Evolutionary conservation across 1,139 yeast species (phyloP).

Genomic region (Yamadazyma sp.): DNA sequence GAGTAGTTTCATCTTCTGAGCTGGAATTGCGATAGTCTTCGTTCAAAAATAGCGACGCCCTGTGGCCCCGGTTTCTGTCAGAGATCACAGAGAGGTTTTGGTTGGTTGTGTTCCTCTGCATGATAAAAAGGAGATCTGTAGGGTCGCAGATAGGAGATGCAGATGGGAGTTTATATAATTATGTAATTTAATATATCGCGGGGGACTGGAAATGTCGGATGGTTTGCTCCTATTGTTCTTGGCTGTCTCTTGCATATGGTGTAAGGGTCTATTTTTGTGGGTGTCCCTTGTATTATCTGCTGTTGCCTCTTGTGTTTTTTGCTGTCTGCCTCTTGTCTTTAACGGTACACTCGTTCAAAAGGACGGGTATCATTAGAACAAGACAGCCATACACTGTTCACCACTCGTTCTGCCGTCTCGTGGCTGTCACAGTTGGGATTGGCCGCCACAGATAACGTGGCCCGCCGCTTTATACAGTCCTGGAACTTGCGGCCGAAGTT

Average conservation of each 20-base stretch:
- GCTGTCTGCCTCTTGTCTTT: not conserved
- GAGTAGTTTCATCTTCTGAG: slow-evolving; percentile 9
- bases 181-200: not conserved
- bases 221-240: no score
- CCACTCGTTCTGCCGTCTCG: slow-evolving; percentile 76
- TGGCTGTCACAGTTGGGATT: slow-evolving; percentile 77
- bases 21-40: slow-evolving; percentile 20
- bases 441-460: slow-evolving; percentile 76
- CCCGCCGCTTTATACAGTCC: slow-evolving; percentile 85
- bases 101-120: slow-evolving; percentile 17
- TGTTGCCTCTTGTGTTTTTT: no score
- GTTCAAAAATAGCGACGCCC: slow-evolving; percentile 22
- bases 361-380: slow-evolving; percentile 97
- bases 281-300: no score
- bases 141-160: no score
- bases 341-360: slow-evolving; percentile 83
- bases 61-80: slow-evolving; percentile 21
- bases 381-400: slow-evolving; percentile 85
- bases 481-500: slow-evolving; percentile 83
- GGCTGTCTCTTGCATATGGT: no score
- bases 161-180: no score
- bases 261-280: no score
- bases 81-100: slow-evolving; percentile 22
- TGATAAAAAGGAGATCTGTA: not conserved
- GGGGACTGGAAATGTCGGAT: no score